Evolutionary conservation across 1,284 basidiomycete species (phyloP).

Genomic region (Leucoagaricus sp.): DNA sequence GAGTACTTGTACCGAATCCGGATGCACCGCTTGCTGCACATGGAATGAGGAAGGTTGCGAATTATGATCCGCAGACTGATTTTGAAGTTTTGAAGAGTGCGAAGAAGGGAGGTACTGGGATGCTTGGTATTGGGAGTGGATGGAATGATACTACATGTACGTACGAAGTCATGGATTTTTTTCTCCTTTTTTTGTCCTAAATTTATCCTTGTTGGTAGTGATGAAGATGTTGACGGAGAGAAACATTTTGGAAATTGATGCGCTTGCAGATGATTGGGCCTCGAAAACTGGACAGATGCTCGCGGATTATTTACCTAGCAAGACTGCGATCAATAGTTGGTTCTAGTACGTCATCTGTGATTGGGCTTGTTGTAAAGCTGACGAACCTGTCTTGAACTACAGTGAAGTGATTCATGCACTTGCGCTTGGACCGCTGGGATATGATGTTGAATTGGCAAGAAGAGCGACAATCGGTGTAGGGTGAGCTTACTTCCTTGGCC

Average conservation of each 20-base stretch:
- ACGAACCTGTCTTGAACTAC: neutral
- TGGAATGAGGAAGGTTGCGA: slow-evolving; percentile 10
- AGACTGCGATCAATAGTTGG: slow-evolving; percentile 25
- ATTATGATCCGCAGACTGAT: slow-evolving; percentile 14
- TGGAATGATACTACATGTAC: slow-evolving; percentile 19
- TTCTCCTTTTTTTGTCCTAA: neutral
- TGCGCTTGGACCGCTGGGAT: slow-evolving; percentile 39
- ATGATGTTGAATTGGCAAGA: slow-evolving; percentile 38
- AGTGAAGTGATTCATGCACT: slow-evolving; percentile 37
- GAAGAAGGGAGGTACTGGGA: slow-evolving; percentile 22
- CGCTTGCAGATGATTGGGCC: slow-evolving; percentile 33
- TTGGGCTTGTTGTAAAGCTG: neutral
- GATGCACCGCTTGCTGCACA: slow-evolving; percentile 9
- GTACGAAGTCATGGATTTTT: neutral
- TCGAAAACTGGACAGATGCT: slow-evolving; percentile 34
- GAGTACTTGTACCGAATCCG: slow-evolving; percentile 13
- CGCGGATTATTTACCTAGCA: slow-evolving; percentile 32
- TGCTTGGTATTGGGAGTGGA: too few species aligned
- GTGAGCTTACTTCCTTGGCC: slow-evolving; percentile 19
- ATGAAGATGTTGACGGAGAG: slow-evolving; percentile 31
- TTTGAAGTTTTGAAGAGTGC: slow-evolving; percentile 23
- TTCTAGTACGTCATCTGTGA: neutral
- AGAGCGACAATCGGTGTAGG: slow-evolving; percentile 33
- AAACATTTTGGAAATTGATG: slow-evolving; percentile 37
- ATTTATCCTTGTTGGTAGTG: slow-evolving; percentile 24